Evolutionary conservation across 2,329 filamentous ascomycete genomes (phyloP), one percentile per base, ranked within the genome.

Genomic region (Fusarium palustre): DNA sequence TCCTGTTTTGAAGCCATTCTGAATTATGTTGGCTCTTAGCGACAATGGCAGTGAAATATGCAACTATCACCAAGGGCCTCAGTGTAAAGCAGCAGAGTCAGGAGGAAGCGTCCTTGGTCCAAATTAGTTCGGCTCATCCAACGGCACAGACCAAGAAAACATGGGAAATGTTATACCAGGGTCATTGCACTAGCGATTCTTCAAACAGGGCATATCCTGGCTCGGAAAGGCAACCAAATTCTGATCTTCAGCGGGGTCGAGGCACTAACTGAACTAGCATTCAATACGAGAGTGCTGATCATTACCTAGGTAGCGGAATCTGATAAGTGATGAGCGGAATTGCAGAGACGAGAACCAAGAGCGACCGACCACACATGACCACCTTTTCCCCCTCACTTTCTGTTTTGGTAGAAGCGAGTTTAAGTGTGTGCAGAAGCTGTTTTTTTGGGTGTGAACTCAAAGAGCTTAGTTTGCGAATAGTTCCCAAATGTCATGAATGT

Each of bases 241-340:
- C 22, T 34, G 64, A 68, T 68, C 64, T 15, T 39, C 64, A 64
- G 64, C 64, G 59, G 64, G 41, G 31, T 33, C 54, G 68, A 34
- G 13, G 20, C 20, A 6, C 34, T 30, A 30, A 30, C 28, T 30
- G 4, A 3, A 11, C 28, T 43, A 11, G 34, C 39, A 43, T 25
- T 24, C 28, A 31, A 59, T 39, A 59, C 60, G 61, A 59, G 38
- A 46, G 42, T n/a, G 47, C 16, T 53, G 34, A 58, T 54, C 48
- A 43, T 33, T n/a, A 20, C 8, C 36, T 36, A n/a, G n/a, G n/a
- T n/a, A 24, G 28, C 18, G 15, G 5, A 43, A 63, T 22, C 16
- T 49, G 42, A 65, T 22, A 43, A 48, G 16, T 54, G 64, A 64
- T 59, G 64, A 9, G 24, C 50, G 30, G 36, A 66, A 33, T n/a